Percentiles rank a stretch among this genome's conserved stretches.
phyloP scores from a whole-genome alignment of 176 grass and related monocot genomes.

The Avena sativa region DNA sequence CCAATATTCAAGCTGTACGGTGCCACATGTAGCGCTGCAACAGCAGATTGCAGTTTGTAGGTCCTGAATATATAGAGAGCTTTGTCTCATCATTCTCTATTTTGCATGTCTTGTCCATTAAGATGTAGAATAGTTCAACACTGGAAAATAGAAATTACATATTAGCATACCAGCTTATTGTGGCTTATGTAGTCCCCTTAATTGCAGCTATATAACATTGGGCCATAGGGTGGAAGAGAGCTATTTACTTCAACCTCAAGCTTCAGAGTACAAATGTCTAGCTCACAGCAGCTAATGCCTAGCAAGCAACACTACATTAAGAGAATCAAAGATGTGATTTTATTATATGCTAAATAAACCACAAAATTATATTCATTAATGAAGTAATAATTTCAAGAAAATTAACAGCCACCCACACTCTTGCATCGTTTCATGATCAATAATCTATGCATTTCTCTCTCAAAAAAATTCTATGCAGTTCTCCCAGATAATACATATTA shows the following conservation, averaged over 20 bases:
- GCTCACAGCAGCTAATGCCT: slow-evolving; percentile 16
- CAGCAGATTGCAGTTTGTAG: slow-evolving; percentile 37
- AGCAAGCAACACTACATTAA: slow-evolving; percentile 1
- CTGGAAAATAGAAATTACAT: slow-evolving; percentile 9
- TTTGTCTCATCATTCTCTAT: neutral
- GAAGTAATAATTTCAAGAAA: neutral
- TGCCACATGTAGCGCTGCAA: neutral
- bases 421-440: neutral
- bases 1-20: neutral
- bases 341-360: slow-evolving; percentile 13
- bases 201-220: neutral
- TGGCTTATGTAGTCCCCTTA: slow-evolving; percentile 6
- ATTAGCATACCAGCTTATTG: neutral
- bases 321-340: neutral
- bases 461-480: neutral
- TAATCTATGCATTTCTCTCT: neutral
- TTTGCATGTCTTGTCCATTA: neutral
- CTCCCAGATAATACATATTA: slow-evolving; percentile 20
- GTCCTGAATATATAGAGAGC: neutral
- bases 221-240: too few relatives aligned
- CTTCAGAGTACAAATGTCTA: slow-evolving; percentile 19
- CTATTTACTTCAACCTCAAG: neutral
- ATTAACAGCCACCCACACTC: neutral
- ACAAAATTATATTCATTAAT: neutral
- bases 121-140: slow-evolving; percentile 26